Conservation (phyloP, 2,329 filamentous ascomycete genomes). For the Aspergillus costaricaensis region DNA sequence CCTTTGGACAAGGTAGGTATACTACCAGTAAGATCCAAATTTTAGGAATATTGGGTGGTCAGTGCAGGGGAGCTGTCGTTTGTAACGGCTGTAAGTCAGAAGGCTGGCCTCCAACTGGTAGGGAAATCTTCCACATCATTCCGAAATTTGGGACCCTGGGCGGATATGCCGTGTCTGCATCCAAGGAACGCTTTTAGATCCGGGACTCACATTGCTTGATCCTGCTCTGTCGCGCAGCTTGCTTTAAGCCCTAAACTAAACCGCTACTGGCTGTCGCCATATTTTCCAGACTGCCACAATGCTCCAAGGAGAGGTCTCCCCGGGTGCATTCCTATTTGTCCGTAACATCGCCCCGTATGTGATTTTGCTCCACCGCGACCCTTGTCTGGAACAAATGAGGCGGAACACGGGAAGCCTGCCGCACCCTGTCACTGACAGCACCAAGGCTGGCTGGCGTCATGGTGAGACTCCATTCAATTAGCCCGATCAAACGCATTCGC, state of each 20-base stretch:
- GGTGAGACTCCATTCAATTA: slow-evolving; percentile 1
- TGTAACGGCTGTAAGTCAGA: slow-evolving; percentile 24
- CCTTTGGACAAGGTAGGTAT: not conserved
- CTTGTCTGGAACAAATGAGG: slow-evolving; percentile 25
- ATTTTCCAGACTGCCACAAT: slow-evolving; percentile 12
- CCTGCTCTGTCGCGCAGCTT: slow-evolving; percentile 17
- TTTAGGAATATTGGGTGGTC: slow-evolving; percentile 24
- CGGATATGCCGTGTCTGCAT: slow-evolving; percentile 22
- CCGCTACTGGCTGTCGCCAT: slow-evolving; percentile 13
- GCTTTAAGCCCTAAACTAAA: slow-evolving; percentile 12
- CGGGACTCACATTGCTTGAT: slow-evolving; percentile 15
- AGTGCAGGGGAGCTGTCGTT: slow-evolving; percentile 21
- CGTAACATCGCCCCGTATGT: slow-evolving; percentile 10
- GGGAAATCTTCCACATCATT: slow-evolving; percentile 18
- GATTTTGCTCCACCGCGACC: slow-evolving; percentile 12
- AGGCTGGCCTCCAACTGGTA: slow-evolving; percentile 16
- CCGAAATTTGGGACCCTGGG: slow-evolving; percentile 18
- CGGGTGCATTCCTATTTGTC: slow-evolving; percentile 27
- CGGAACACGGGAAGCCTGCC: slow-evolving; percentile 23
- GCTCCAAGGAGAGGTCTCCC: slow-evolving; percentile 3
- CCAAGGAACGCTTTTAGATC: slow-evolving; percentile 16
- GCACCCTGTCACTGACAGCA: slow-evolving; percentile 11
- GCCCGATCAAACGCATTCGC: not conserved
- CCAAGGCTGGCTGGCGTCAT: slow-evolving; percentile 8
- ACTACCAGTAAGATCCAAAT: not conserved